Conservation (phyloP, 805 yeast genomes). For the Kodamaea kaohsiungensis region DNA sequence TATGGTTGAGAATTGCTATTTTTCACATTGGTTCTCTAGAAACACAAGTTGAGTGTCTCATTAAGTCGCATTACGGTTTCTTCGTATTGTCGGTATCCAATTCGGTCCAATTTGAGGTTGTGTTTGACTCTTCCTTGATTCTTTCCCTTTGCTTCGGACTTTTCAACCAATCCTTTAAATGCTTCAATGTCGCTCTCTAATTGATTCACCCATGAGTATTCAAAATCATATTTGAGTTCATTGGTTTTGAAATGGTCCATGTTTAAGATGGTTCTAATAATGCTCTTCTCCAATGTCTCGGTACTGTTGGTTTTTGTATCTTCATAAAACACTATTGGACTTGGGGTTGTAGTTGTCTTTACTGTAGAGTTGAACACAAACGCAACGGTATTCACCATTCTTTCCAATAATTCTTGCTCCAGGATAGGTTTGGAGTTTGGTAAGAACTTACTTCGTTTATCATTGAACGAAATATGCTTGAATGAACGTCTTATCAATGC, state of each 20-base stretch:
- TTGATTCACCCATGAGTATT: constrained; percentile 23
- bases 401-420: constrained; percentile 16
- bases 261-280: constrained; percentile 24
- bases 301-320: constrained; percentile 18
- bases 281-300: constrained; percentile 21
- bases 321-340: constrained; percentile 14
- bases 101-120: not conserved
- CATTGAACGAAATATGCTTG: constrained; percentile 18
- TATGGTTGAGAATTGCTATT: not conserved
- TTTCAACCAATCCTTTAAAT: not conserved
- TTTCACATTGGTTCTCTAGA: constrained; percentile 13
- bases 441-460: constrained; percentile 15
- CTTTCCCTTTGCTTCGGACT: constrained; percentile 6
- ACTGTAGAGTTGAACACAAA: constrained; percentile 37
- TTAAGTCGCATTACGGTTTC: constrained; percentile 29
- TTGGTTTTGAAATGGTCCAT: constrained; percentile 25
- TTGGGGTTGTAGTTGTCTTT: constrained; percentile 9
- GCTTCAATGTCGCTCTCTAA: constrained; percentile 6
- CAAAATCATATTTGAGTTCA: constrained; percentile 25
- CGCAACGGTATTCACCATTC: constrained; percentile 28
- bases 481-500: constrained; percentile 25
- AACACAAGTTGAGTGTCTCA: constrained; percentile 27
- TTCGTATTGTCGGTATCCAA: constrained; percentile 27
- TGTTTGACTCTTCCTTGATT: constrained; percentile 10
- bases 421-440: constrained; percentile 5